Evolutionary conservation across 2,329 filamentous ascomycete genomes (phyloP), one percentile per base, ranked within the genome.

Genomic region (Penicillium sp.): DNA sequence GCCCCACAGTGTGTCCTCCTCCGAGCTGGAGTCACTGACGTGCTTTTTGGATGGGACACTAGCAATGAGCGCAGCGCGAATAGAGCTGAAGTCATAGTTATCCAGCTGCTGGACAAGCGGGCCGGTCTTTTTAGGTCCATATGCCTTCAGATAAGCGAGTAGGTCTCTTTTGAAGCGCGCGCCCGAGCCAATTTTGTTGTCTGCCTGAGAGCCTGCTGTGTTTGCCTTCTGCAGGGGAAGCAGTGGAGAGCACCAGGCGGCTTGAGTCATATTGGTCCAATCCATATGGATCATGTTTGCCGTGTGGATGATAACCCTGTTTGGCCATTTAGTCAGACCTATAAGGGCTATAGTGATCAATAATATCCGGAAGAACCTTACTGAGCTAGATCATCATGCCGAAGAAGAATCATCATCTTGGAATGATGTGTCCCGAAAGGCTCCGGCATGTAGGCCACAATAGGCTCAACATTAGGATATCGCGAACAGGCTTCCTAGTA

Each of bases 231-330:
- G 46, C 6, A 79, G 67, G 1, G 85, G 82, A 1, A 95, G 78
- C 1, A 79, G 63, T 0, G 87, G 87, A 0, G 87, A 91, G 43
- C 72, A 75, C 89, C 89, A 95, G 5, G 87, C 79, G 1, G 81
- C 88, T 65, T 95, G 88, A 1, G 83, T 86, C 85, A 95, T 87
- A 58, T 93, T 93, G 1, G 75, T 78, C 89, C 89, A 95, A 65
- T 95, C 89, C 48, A 83, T 82, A 4, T 77, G 63, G n/a, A 95
- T 91, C 84, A 95, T 88, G 59, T 95, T 95, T 17, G 89, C 88
- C 0, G 89, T 95, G 59, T 94, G 87, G 28, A 95, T 89, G 49
- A 94, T 70, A 6, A 95, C 72, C 41, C 72, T 74, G 21, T 15
- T 17, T 31, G 21, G 7, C n/a, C 19, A 42, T 31, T 22, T 15